A percentile compares a stretch with the other conserved stretches of the same genome.
phyloP scores from a whole-genome alignment of 2,329 filamentous ascomycete genomes.

The Allantophomopsis lycopodina region DNA sequence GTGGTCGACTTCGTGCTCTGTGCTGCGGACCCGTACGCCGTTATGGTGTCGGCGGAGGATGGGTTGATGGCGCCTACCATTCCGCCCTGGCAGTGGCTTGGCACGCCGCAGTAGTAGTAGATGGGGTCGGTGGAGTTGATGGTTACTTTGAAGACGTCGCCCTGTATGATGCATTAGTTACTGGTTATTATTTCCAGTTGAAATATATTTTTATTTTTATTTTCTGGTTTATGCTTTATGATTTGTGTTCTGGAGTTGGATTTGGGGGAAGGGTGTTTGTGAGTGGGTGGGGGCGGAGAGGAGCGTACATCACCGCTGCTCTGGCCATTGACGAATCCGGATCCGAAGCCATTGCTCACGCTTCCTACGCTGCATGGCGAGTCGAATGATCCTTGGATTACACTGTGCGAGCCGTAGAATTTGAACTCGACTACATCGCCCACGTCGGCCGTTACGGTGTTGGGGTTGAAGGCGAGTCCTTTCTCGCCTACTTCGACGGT shows the following conservation, averaged over 20 bases:
- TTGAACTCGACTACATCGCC: slow-evolving; percentile 40
- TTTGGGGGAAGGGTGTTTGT: no score
- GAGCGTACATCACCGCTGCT: no score
- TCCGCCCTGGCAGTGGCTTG: slow-evolving; percentile 24
- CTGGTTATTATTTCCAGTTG: no score
- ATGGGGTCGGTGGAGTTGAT: slow-evolving; percentile 24
- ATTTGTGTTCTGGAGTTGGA: no score
- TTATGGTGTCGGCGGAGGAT: background rate
- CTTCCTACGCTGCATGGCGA: slow-evolving; percentile 13
- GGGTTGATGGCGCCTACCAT: slow-evolving; percentile 30
- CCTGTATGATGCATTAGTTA: no score
- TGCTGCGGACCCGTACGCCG: background rate
- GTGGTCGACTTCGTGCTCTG: background rate
- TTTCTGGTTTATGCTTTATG: no score
- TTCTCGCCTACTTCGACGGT: slow-evolving; percentile 15
- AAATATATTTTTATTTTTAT: no score
- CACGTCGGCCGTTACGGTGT: slow-evolving; percentile 29
- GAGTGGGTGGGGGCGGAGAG: no score
- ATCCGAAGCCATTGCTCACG: background rate
- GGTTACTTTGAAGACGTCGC: slow-evolving; percentile 8
- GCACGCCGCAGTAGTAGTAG: slow-evolving; percentile 26
- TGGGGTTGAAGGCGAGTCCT: slow-evolving; percentile 32
- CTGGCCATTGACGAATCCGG: background rate
- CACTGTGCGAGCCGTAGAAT: slow-evolving; percentile 35
- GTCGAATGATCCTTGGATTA: slow-evolving; percentile 23